Evolutionary conservation across 2,329 filamentous ascomycete species (phyloP).

Genomic region (Gnomoniopsis sp.): DNA sequence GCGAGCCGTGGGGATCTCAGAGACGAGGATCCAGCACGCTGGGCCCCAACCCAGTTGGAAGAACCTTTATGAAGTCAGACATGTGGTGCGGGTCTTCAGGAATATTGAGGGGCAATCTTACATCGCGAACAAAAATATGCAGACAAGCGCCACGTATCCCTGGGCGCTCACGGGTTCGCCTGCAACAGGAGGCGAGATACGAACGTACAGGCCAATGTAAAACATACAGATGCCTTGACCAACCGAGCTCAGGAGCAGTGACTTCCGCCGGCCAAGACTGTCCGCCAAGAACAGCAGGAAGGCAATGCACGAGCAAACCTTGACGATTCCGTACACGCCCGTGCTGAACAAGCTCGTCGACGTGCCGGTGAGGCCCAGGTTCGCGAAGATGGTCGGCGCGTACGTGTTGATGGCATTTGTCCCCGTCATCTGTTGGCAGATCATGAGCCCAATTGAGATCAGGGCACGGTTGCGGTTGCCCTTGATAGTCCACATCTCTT

Average conservation of each 20-base stretch:
- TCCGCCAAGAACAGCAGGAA: constrained; percentile 57
- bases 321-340: constrained; percentile 61
- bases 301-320: constrained; percentile 52
- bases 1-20: constrained; percentile 61
- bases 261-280: constrained; percentile 7
- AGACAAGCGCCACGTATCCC: constrained; percentile 62
- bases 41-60: constrained; percentile 56
- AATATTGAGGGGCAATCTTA: constrained; percentile 10
- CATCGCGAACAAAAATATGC: constrained; percentile 61
- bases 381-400: constrained; percentile 31
- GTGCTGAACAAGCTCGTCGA: constrained; percentile 55
- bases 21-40: constrained; percentile 54
- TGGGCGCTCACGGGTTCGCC: constrained; percentile 51
- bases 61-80: constrained; percentile 6
- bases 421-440: constrained; percentile 16
- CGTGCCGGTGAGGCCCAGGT: constrained; percentile 39
- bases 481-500: constrained; percentile 59
- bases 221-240: constrained; percentile 60
- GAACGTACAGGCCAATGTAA: constrained; percentile 64
- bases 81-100: not conserved
- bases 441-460: constrained; percentile 53
- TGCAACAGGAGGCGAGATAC: constrained; percentile 49
- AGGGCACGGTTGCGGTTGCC: constrained; percentile 63
- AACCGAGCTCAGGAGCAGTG: constrained; percentile 35
- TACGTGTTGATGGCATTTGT: constrained; percentile 31